phyloP scores from a whole-genome alignment of 768 basidiomycete genomes.

The Termitomyces sp. region DNA sequence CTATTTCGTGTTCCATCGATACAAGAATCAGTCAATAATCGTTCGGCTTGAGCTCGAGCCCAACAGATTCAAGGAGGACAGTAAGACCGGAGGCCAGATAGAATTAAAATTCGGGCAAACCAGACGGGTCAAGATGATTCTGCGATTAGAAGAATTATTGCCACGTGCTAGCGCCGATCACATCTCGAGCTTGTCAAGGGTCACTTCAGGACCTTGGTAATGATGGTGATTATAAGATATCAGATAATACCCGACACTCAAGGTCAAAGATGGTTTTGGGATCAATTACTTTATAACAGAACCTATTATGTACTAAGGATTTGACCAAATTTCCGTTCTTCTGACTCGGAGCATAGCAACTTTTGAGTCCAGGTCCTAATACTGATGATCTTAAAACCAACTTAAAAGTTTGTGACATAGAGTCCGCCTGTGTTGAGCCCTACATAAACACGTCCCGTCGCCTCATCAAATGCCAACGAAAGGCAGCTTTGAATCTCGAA shows the following conservation, averaged over 20 bases:
- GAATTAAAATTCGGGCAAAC: slow-evolving; percentile 13
- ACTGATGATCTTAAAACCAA: neutral
- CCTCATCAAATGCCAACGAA: slow-evolving; percentile 52
- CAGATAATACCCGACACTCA: neutral
- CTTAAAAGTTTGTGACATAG: slow-evolving; percentile 39
- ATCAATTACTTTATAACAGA: neutral
- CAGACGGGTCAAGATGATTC: slow-evolving; percentile 17
- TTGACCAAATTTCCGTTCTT: neutral
- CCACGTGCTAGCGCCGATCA: slow-evolving; percentile 16
- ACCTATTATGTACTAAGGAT: neutral
- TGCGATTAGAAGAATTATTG: slow-evolving; percentile 14
- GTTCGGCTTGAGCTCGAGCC: slow-evolving; percentile 1
- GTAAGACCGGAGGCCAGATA: slow-evolving; percentile 10
- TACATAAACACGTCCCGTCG: slow-evolving; percentile 44
- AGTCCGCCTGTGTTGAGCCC: slow-evolving; percentile 50
- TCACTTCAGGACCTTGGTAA: neutral
- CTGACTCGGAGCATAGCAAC: neutral
- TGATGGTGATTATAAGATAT: too few relatives aligned
- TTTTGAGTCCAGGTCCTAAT: too few relatives aligned
- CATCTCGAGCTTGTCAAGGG: neutral
- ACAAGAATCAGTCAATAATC: neutral
- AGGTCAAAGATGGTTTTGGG: neutral
- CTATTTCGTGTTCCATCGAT: slow-evolving; percentile 70
- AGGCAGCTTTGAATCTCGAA: slow-evolving; percentile 42
- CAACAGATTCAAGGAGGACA: neutral